phyloP scores from a whole-genome alignment of 306 rosid genomes.

The Pachyrhizus erosus region DNA sequence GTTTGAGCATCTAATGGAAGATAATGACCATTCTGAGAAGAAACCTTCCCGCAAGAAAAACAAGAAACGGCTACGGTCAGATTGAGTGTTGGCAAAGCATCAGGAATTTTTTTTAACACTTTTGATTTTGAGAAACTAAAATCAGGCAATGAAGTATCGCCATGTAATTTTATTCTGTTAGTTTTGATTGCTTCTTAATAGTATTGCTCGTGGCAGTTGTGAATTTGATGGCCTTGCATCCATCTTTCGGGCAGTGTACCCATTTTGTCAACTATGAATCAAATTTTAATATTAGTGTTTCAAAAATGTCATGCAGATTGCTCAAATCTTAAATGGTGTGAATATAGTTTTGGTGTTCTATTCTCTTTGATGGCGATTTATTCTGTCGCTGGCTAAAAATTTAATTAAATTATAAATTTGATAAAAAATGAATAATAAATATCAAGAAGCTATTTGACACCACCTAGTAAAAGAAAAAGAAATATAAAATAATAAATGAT shows the following conservation, averaged over 20 bases:
- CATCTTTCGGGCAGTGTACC: not conserved
- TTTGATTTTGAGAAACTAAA: not conserved
- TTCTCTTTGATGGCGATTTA: not conserved
- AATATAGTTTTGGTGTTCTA: not conserved
- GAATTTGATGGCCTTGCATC: not conserved
- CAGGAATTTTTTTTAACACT: not conserved
- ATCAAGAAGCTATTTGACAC: not conserved
- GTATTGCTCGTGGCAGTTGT: not conserved
- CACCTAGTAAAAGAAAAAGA: too few relatives aligned
- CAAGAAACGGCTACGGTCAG: not conserved
- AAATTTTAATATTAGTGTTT: not conserved
- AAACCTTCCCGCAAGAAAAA: constrained; percentile 40
- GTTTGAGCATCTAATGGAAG: constrained; percentile 75
- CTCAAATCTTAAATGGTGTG: not conserved
- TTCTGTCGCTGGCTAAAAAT: too few relatives aligned
- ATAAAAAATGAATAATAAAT: not conserved
- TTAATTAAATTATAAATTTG: not conserved
- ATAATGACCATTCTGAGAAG: constrained; percentile 38
- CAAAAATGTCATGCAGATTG: not conserved
- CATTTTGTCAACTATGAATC: not conserved
- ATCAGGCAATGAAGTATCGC: not conserved
- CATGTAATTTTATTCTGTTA: constrained; percentile 18
- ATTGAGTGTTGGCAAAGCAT: not conserved
- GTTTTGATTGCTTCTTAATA: not conserved
- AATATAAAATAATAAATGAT: too few relatives aligned